Percentiles rank a stretch among this genome's conserved stretches.
Conservation (phyloP, 148 eudicot species). For the Linanthus parryae region DNA sequence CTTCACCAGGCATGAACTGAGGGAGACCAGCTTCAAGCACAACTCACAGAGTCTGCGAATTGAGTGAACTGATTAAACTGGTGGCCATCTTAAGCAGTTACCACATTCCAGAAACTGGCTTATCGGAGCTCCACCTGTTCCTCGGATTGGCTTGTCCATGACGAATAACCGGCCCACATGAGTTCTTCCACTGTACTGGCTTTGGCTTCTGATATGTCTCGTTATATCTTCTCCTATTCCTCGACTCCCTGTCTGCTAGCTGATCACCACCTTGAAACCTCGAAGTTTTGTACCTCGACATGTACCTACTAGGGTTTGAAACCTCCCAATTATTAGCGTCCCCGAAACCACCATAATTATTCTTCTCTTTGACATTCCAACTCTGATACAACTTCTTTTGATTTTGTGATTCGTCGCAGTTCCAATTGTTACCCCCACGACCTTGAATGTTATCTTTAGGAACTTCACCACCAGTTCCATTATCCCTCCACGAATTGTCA, state of each 20-base stretch:
- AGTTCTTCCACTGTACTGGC: slow-evolving; percentile 7
- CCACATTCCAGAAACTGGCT: slow-evolving; percentile 8
- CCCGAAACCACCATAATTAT: neutral
- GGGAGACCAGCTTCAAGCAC: neutral
- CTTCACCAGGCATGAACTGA: neutral
- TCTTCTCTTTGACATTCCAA: neutral
- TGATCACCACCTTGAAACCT: slow-evolving; percentile 21
- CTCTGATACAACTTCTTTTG: neutral
- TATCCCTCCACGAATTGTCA: slow-evolving; percentile 15
- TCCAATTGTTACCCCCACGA: slow-evolving; percentile 11
- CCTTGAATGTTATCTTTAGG: slow-evolving; percentile 9
- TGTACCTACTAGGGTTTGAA: slow-evolving; percentile 20
- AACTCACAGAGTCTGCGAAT: neutral
- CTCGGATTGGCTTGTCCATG: neutral
- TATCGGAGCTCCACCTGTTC: slow-evolving; percentile 8
- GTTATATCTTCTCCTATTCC: slow-evolving; percentile 8
- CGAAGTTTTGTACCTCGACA: slow-evolving; percentile 40
- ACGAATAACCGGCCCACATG: slow-evolving; percentile 8
- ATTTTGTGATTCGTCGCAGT: slow-evolving; percentile 8
- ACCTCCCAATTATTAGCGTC: slow-evolving; percentile 12
- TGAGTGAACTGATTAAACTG: neutral
- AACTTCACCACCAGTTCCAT: slow-evolving; percentile 4
- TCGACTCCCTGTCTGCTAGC: slow-evolving; percentile 6
- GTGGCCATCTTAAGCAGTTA: too few relatives aligned
- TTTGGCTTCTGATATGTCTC: neutral